Evolutionary conservation across 2,329 filamentous ascomycete species (phyloP), one percentile per base, ranked within the genome.

Genomic region (Aspergillus candidus): DNA sequence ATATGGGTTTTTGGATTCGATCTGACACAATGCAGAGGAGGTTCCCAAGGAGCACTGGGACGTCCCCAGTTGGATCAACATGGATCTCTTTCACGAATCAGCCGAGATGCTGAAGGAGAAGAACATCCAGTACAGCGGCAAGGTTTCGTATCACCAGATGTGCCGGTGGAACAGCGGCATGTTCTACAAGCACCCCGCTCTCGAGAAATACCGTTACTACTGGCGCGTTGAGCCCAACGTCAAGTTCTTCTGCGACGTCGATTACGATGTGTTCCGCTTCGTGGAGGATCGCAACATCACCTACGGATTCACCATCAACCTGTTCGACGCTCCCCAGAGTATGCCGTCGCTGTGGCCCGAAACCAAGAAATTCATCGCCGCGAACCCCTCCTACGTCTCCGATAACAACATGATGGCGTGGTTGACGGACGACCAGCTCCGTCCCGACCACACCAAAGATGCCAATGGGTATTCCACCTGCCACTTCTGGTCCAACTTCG

Each of bases 401-500:
- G 72, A 83, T 43, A 89, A 94, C 67, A 95, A 88, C 63, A 90
- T 93, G 46, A 79, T 91, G 70, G 76, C 79, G 30, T 98, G 91
- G 91, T 68, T 98, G 49, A 86, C 83, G 1, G 93, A 98, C 65
- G 80, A 79, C 49, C 68, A 76, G 44, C 78, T 83, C 38, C 79
- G 93, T 38, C 90, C 91, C 1, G 80, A 88, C 11, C 86, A 94
- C 66, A 88, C 88, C 61, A 65, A 76, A 42, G 80, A 83, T 51
- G 91, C 91, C 6, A 86, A 94, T 58, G 93, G 93, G 30, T 98
- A 95, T 73, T 94, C 88, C 30, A 97, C 93, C 2, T 98, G 93
- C 66, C 93, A 98, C 68, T 98, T 98, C 75, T 98, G 93, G 93
- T 93, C 84, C 59, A 98, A 98, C 69, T 98, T 98, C 58, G 93